Evolutionary conservation across 352 stramenopile genomes (phyloP), one percentile per base, ranked within the genome.

Genomic region (Pythium myriotylum): DNA sequence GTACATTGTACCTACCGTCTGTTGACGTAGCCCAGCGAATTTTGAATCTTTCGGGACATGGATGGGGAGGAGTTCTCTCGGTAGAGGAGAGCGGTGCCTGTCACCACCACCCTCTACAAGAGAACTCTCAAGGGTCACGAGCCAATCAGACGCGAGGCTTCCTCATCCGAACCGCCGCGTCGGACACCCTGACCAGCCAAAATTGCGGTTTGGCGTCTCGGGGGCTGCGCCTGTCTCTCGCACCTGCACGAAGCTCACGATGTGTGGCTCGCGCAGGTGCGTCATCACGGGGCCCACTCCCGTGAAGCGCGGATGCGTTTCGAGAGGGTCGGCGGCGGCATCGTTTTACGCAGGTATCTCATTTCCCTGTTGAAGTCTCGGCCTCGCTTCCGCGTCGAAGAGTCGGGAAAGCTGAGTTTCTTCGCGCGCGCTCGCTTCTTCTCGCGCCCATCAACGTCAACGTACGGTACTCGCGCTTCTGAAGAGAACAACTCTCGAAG

Each of bases 331-430:
- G 29, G 10, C 10, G 29, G 10, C 10, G 29, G 29, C 10, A 35
- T 35, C 10, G 29, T 35, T 27, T 56, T 56, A 1, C 29, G 26
- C 5, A 45, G 49, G 49, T 32, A 46, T 56, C 26, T 17, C 5
- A 7, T 56, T 10, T 56, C 33, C 19, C 48, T 55, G 48, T 55
- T 55, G 48, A 54, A 54, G 46, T 54, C 27, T 29, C 37, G 13
- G 4, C 7, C 13, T 6, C 37, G 3, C 16, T 43, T 32, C 48
- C n/a, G 26, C 16, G 10, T 26, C 13, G 3, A n/a, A 53, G 14
- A 24, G 46, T 35, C 29, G 29, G 29, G 29, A 35, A n/a, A 35
- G 37, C 37, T 43, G 37, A 43, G 37, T 43, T 43, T 43, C 37
- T 54, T 53, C 46, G 16, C 3, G 45, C 29, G 22, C 45, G 27